Conservation (phyloP, 192 early-diverging fungal species). For the Coemansia javaensis region DNA sequence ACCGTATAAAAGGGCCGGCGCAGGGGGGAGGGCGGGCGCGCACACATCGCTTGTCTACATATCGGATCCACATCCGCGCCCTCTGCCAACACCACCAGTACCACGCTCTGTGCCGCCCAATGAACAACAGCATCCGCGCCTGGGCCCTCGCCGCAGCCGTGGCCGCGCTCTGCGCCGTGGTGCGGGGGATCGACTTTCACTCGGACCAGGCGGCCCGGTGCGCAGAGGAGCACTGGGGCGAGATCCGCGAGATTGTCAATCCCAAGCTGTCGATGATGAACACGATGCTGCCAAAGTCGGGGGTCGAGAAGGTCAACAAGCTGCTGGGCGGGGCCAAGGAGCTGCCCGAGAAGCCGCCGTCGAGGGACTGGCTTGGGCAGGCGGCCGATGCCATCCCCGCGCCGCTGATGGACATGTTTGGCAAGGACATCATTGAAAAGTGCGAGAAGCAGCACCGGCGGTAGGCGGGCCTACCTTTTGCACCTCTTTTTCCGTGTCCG, state of each 20-base stretch:
- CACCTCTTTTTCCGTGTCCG: too few species aligned
- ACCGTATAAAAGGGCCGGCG: background rate
- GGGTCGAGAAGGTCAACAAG: conserved; percentile 7
- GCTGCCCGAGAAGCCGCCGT: conserved; percentile 22
- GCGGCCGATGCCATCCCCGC: conserved; percentile 37
- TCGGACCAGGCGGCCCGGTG: conserved; percentile 28
- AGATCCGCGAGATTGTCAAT: conserved; percentile 21
- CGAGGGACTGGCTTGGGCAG: conserved; percentile 24
- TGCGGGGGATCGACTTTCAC: conserved; percentile 22
- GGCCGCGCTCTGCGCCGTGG: background rate
- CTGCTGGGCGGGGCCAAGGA: conserved; percentile 16
- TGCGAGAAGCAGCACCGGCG: conserved; percentile 22
- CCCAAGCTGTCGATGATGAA: conserved; percentile 30
- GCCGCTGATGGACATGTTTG: conserved; percentile 26
- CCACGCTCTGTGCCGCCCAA: too few species aligned
- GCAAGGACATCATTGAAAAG: conserved; percentile 36
- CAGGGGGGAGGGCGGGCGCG: too few species aligned
- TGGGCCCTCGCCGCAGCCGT: background rate
- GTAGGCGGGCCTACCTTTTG: background rate
- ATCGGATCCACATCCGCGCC: too few species aligned
- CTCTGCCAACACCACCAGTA: too few species aligned
- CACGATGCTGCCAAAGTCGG: conserved; percentile 9
- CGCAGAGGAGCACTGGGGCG: conserved; percentile 27
- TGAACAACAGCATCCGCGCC: too few species aligned
- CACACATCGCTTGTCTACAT: background rate